A percentile compares a stretch with the other conserved stretches of the same genome.
Evolutionary conservation across 441 rosid genomes (phyloP).

Genomic region (Gossypium laxum): DNA sequence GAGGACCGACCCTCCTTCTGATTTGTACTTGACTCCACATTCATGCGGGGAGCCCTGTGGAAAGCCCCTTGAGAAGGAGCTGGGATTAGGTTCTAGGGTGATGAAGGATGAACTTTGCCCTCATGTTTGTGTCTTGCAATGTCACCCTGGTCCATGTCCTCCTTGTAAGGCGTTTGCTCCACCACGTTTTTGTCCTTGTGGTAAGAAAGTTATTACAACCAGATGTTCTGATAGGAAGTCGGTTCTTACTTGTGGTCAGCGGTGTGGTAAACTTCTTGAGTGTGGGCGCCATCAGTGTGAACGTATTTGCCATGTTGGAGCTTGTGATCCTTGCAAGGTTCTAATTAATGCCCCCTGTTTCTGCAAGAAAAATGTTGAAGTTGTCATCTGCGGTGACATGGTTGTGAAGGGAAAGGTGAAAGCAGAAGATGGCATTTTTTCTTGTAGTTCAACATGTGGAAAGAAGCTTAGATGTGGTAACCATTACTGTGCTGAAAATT

Average conservation of each 20-base stretch:
- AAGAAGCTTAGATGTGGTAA: conserved; percentile 60
- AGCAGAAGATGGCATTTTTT: conserved; percentile 64
- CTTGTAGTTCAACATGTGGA: conserved; percentile 58
- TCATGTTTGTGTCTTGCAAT: conserved; percentile 87
- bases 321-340: conserved; percentile 73
- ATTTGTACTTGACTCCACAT: conserved; percentile 90
- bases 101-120: conserved; percentile 66
- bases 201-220: conserved; percentile 68
- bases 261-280: conserved; percentile 66
- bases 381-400: conserved; percentile 73
- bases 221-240: conserved; percentile 81
- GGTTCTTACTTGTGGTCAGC: conserved; percentile 67
- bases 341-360: conserved; percentile 66
- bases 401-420: conserved; percentile 66
- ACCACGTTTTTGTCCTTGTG: conserved; percentile 77
- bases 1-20: conserved; percentile 80
- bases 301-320: conserved; percentile 67
- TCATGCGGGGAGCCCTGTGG: conserved; percentile 99
- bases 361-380: conserved; percentile 69
- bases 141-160: conserved; percentile 99
- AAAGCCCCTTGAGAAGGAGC: conserved; percentile 68
- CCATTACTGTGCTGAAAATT: conserved; percentile 52
- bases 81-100: conserved; percentile 21
- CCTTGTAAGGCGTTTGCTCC: conserved; percentile 95
- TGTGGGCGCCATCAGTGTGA: conserved; percentile 75